These are phyloP conservation scores for Chytriomyces sp. DNA, from an alignment of 192 early-diverging fungal species.

Conservation along the genomic window DNA sequence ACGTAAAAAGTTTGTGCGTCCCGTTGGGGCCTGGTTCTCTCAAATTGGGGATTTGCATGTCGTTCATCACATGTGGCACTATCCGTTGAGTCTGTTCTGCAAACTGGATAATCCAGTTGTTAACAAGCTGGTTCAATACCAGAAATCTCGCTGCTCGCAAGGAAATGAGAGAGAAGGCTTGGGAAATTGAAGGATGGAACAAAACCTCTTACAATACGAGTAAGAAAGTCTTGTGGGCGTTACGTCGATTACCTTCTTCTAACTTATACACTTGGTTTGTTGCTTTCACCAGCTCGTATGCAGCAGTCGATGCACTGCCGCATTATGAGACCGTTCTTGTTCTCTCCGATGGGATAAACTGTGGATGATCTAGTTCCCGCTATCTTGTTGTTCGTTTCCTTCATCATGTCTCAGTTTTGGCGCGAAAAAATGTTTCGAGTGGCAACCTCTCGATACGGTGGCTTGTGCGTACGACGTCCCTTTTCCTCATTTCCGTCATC, in stretches of 20 bases:
- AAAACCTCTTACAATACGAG: slow-evolving; percentile 88
- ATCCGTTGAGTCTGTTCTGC: slow-evolving; percentile 60
- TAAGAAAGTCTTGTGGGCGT: slow-evolving; percentile 18
- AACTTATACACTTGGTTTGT: too few relatives aligned
- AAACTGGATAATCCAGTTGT: too few relatives aligned
- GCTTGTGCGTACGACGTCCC: too few relatives aligned
- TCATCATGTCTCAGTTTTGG: too few relatives aligned
- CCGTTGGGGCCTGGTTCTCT: slow-evolving; percentile 95
- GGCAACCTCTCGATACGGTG: too few relatives aligned
- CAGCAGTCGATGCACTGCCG: slow-evolving; percentile 82
- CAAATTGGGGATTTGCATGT: slow-evolving; percentile 85
- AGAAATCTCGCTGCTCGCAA: slow-evolving; percentile 89
- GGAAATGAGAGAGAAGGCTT: slow-evolving; percentile 85
- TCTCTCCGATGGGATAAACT: slow-evolving; percentile 66
- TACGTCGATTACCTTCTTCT: neutral
- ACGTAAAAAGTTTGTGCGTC: slow-evolving; percentile 82
- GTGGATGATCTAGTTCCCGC: too few relatives aligned
- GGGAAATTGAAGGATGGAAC: slow-evolving; percentile 93
- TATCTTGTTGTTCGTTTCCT: too few relatives aligned
- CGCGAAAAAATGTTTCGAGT: too few relatives aligned
- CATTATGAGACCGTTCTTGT: slow-evolving; percentile 75
- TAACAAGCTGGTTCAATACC: too few relatives aligned
- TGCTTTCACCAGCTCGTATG: slow-evolving; percentile 61
- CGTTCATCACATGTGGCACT: slow-evolving; percentile 93
- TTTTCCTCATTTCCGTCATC: too few relatives aligned